Evolutionary conservation across 441 rosid genomes (phyloP), one percentile per base, ranked within the genome.

Genomic region (Rhodomyrtus psidioides): DNA sequence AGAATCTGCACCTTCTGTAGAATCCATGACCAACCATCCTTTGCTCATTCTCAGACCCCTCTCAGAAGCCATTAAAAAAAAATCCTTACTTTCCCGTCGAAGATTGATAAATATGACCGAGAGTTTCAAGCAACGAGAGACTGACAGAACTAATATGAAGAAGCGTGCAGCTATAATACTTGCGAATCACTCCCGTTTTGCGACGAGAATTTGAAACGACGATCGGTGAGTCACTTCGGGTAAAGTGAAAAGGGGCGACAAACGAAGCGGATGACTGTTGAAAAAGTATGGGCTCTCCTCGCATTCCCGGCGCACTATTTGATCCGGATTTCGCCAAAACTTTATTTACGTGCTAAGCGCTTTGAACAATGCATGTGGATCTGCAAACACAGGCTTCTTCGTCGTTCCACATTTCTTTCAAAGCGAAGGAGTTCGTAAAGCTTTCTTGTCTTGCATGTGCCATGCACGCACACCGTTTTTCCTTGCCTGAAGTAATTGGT

Each of bases 361-460:
- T 1, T 62, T 9, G 75, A 42, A 39, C 24, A 9, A 17, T 30
- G 44, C 13, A 17, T 30, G 75, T 62, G 75, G 44, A 46, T 34
- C 34, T 19, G 46, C 76, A 65, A 34, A 26, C 15, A 9, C 2
- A 1, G 8, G 26, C 26, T 0, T 5, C 49, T 0, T 39, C n/a
- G 12, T 34, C 2, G 79, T 6, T 70, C 79, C 49, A 10, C n/a
- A 19, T 42, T 39, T 39, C 12, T 24, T 39, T 42, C 49, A 39
- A 28, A 70, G 49, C 79, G 49, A 70, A 70, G 79, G 12, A 0
- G n/a, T 34, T 21, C 34, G 76, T 2, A 0, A 34, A 65, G 79
- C 46, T 34, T 21, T 1, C 79, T 70, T 6, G 5, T 1, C 79
- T 70, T 12, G 5, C 49, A 39, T 9, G 44, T 21, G 19, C 79